These are phyloP conservation scores for Ceriops tagal DNA, from an alignment of 345 rosid species.

Conservation along the genomic window DNA sequence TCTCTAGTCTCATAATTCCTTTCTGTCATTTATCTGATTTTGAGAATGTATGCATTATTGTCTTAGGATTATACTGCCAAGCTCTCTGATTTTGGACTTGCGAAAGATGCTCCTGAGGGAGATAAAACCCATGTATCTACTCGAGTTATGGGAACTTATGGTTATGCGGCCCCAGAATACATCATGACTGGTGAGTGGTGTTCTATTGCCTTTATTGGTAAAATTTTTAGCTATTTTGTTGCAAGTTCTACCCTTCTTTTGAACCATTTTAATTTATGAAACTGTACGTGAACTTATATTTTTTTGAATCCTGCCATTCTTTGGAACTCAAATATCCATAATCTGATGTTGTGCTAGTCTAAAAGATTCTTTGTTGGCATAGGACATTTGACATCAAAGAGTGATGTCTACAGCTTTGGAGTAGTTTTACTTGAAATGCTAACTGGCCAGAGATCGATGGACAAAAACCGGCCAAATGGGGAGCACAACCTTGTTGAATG, in stretches of 20 bases:
- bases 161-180: conserved; percentile 45
- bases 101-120: conserved; percentile 45
- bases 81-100: conserved; percentile 47
- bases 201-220: not conserved
- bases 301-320: too few species aligned
- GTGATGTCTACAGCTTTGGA: conserved; percentile 41
- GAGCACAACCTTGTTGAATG: conserved; percentile 94
- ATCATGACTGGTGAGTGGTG: conserved; percentile 35
- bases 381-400: conserved; percentile 40
- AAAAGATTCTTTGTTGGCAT: not conserved
- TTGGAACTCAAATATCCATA: not conserved
- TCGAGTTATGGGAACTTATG: conserved; percentile 46
- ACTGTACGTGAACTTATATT: too few species aligned
- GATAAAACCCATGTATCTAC: conserved; percentile 44
- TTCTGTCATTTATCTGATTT: not conserved
- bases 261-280: too few species aligned
- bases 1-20: not conserved
- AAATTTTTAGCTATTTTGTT: too few species aligned
- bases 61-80: conserved; percentile 40
- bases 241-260: too few species aligned
- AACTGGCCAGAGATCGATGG: conserved; percentile 50
- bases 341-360: not conserved
- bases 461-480: conserved; percentile 86
- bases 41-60: not conserved
- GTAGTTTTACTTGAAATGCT: conserved; percentile 40